Evolutionary conservation across 352 stramenopile species (phyloP).

Genomic region (Globisporangium perplexum): DNA sequence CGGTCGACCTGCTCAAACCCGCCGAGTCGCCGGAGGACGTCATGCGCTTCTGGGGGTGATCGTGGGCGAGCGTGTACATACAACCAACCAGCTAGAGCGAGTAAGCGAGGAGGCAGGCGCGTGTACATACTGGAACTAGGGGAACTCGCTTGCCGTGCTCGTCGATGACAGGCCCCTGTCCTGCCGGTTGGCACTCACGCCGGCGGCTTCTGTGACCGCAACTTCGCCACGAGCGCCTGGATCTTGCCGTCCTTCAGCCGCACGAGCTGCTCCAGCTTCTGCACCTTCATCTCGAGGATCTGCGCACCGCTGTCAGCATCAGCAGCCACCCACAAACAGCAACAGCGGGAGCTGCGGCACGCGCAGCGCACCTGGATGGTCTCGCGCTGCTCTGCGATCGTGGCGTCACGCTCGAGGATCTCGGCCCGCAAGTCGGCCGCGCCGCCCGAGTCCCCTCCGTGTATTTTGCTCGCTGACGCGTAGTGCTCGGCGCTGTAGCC

Average conservation of each 20-base stretch:
- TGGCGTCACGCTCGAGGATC: constrained; percentile 68
- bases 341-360: too few species aligned
- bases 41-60: constrained; percentile 63
- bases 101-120: neutral
- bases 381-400: constrained; percentile 82
- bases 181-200: too few species aligned
- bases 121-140: neutral
- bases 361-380: constrained; percentile 62
- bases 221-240: constrained; percentile 80
- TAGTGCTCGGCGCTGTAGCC: constrained; percentile 14
- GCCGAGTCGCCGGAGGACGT: constrained; percentile 71
- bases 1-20: constrained; percentile 65
- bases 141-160: neutral
- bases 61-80: too few species aligned
- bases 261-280: constrained; percentile 94
- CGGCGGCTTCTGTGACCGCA: constrained; percentile 68
- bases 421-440: constrained; percentile 19
- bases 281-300: constrained; percentile 94
- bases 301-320: constrained; percentile 13
- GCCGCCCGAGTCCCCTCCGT: constrained; percentile 10
- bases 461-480: constrained; percentile 4
- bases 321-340: neutral
- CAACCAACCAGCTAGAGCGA: neutral
- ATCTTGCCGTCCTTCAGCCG: constrained; percentile 94
- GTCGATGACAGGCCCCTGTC: too few species aligned